Evolutionary conservation across 495 filamentous ascomycete species (phyloP), one percentile per base, ranked within the genome.

Genomic region (Daldinia grandis): DNA sequence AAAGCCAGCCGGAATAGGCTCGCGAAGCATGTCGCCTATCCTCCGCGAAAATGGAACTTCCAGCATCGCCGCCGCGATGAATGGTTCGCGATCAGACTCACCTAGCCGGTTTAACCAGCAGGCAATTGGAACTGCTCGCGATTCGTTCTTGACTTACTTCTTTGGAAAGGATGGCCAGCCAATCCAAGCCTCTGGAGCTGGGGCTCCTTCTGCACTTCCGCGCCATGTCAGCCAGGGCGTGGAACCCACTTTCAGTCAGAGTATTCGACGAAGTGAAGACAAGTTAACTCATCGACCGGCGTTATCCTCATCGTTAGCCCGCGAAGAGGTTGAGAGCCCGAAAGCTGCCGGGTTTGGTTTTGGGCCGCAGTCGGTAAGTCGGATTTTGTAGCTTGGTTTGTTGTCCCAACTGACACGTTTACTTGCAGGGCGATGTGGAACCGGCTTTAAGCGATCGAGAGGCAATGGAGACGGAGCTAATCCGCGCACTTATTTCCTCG

Each of bases 91-190:
- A 40, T 83, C 89, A 19, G 79, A 81, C 55, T 90, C 92, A 24
- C 90, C 92, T 27, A 82, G 87, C 8, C 83, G 84, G 62, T 89
- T 89, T 54, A 83, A 83, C 74, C 76, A 76, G 14, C 84, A 84
- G 62, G 75, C 76, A 3, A 35, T 77, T 66, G 85, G 84, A 28
- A 78, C 73, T 53, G 82, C 85, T 44, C 88, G 90, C 42, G 96
- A 98, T 81, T 95, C 93, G 0, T 99, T 99, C 82, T 79, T 99
- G 58, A 98, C 94, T 78, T 99, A 98, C 77, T 99, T 99, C 82
- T 99, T 99, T 74, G 94, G 95, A 56, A 97, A 98, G 71, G 95
- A 98, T 68, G 93, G 92, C 12, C 81, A 83, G 3, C 73, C 85
- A 42, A 47, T 47, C 42, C 86, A 86, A 51, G 71, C 78, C 37